Evolutionary conservation across 805 yeast genomes (phyloP).

Genomic region (Kuraishia ogatae): DNA sequence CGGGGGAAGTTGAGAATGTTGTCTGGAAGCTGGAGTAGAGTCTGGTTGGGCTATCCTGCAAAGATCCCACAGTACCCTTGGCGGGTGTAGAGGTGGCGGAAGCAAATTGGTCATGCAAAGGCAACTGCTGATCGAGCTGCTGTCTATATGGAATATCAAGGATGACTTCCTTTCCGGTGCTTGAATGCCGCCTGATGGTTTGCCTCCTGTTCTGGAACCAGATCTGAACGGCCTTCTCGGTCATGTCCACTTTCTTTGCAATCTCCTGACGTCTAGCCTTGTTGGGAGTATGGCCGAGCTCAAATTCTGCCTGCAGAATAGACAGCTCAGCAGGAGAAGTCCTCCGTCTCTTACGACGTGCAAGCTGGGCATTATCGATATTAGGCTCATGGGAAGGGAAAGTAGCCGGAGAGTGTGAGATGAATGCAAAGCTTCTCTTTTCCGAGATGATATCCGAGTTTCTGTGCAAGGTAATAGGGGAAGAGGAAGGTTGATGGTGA

Average conservation of each 20-base stretch:
- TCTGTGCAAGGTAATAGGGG: neutral
- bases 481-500: neutral
- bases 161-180: slow-evolving; percentile 20
- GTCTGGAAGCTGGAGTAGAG: neutral
- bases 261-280: slow-evolving; percentile 67
- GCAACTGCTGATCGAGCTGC: slow-evolving; percentile 17
- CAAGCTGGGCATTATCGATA: slow-evolving; percentile 86
- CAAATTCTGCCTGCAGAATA: slow-evolving; percentile 75
- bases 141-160: slow-evolving; percentile 16
- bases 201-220: slow-evolving; percentile 98
- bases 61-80: neutral
- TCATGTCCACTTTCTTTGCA: slow-evolving; percentile 78
- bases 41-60: neutral
- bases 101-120: slow-evolving; percentile 7
- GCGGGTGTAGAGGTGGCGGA: neutral
- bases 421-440: slow-evolving; percentile 64
- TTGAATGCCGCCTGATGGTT: slow-evolving; percentile 46
- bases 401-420: slow-evolving; percentile 86
- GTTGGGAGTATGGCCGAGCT: slow-evolving; percentile 72
- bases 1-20: slow-evolving; percentile 3
- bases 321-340: slow-evolving; percentile 83
- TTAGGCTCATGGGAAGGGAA: slow-evolving; percentile 75
- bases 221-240: slow-evolving; percentile 96
- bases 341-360: slow-evolving; percentile 91
- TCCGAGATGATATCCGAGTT: slow-evolving; percentile 1